Evolutionary conservation across 495 filamentous ascomycete genomes (phyloP), one percentile per base, ranked within the genome.

Genomic region (Hamigera avellanea): DNA sequence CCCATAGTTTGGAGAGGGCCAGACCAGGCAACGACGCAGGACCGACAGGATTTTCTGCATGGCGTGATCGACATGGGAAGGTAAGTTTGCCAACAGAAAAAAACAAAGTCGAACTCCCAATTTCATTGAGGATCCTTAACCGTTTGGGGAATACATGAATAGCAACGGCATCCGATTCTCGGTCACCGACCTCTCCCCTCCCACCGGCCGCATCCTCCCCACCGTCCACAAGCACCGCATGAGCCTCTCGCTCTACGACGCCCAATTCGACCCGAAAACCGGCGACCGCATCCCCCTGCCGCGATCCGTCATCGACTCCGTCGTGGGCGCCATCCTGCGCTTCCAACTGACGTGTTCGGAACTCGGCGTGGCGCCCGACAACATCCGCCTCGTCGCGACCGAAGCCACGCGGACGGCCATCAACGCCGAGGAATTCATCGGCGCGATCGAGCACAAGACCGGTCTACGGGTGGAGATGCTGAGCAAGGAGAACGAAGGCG

Each of bases 151-250:
- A 23, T 23, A 10, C 14, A 25, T 27, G 14, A 14, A 3, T 27
- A 93, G 88, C 64, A 95, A 95, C 70, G 88, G 87, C 41, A 89
- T 95, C 45, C 86, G 88, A 30, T 93, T 93, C 64, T 89, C 83
- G 7, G 86, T 95, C 41, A 82, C 86, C 7, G 75, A 85, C 37
- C 70, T 95, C 19, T 70, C 78, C 1, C 75, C 78, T 6, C 75
- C 80, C 1, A 74, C 64, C 2, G 63, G 79, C 12, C 78, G 88
- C 10, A 71, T 87, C 19, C 68, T 93, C 18, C 81, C 70, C 13
- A 87, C 80, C 23, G 42, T 93, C 36, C 91, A 84, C 53, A 74
- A 75, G 41, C 79, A 87, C 47, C 78, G 88, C 6, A 73, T 74
- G 14, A 75, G 72, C 32, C 85, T 95, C 46, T 93, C 86, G 0